A percentile compares a stretch with the other conserved stretches of the same genome.
These are phyloP conservation scores for Microcos paniculata DNA, from an alignment of 345 rosid species.

Conservation along the genomic window DNA sequence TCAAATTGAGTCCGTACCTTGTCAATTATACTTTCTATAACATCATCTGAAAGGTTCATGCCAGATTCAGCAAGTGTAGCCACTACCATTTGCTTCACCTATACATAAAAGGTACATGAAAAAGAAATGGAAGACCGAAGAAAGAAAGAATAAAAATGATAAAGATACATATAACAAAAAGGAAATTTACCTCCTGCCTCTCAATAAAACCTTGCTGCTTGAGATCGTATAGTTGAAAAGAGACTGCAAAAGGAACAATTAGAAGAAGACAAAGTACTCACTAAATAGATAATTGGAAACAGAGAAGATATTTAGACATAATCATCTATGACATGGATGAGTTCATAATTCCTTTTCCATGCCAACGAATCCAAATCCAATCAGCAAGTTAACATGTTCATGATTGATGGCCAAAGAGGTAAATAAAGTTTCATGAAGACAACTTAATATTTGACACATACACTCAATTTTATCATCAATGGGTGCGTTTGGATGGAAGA, in stretches of 20 bases:
- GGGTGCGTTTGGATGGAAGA: slow-evolving; percentile 96
- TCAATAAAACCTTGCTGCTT: slow-evolving; percentile 99
- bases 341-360: slow-evolving; percentile 2
- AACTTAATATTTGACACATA: slow-evolving; percentile 28
- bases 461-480: slow-evolving; percentile 93
- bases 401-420: background rate
- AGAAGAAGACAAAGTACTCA: background rate
- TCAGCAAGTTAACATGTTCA: background rate
- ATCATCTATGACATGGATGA: background rate
- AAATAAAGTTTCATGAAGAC: background rate
- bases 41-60: slow-evolving; percentile 90
- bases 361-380: background rate
- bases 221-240: slow-evolving; percentile 95
- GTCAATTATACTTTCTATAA: slow-evolving; percentile 93
- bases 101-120: background rate
- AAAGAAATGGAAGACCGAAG: background rate
- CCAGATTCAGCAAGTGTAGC: slow-evolving; percentile 99
- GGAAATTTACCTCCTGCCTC: slow-evolving; percentile 80
- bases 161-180: background rate
- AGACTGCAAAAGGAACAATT: slow-evolving; percentile 54
- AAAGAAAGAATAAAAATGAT: background rate
- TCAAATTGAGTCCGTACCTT: slow-evolving; percentile 48
- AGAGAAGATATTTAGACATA: background rate
- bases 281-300: background rate
- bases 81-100: slow-evolving; percentile 99